phyloP scores from a whole-genome alignment of 2,329 filamentous ascomycete species.

The Myriosclerotinia scirpicola region DNA sequence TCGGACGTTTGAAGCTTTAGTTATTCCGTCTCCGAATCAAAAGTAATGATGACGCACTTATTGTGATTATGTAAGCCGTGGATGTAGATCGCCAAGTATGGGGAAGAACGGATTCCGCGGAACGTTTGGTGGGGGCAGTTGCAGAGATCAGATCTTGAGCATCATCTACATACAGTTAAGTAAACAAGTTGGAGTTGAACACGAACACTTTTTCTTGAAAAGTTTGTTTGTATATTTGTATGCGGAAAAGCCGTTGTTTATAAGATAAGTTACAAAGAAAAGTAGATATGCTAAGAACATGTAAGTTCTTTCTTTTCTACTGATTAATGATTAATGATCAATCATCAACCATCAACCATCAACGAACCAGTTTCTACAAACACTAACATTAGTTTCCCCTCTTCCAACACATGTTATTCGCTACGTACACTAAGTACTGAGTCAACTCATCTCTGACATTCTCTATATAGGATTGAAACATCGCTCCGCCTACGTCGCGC shows the following conservation, averaged over 20 bases:
- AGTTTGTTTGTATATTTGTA: background rate
- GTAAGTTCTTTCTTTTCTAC: slow-evolving; percentile 14
- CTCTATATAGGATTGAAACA: slow-evolving; percentile 66
- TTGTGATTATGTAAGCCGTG: slow-evolving; percentile 6
- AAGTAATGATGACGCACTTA: background rate
- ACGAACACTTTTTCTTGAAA: background rate
- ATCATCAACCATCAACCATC: no score
- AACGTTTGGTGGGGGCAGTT: slow-evolving; percentile 6
- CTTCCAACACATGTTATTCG: background rate
- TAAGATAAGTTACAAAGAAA: background rate
- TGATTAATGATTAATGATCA: background rate
- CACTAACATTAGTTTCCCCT: background rate
- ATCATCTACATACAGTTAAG: background rate
- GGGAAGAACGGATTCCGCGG: background rate
- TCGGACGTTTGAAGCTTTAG: background rate
- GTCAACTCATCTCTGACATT: background rate
- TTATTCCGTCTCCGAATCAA: background rate
- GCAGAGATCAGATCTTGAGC: background rate
- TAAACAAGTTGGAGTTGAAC: background rate
- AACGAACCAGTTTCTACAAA: background rate
- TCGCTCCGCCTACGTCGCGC: slow-evolving; percentile 77
- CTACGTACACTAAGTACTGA: no score
- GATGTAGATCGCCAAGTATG: background rate
- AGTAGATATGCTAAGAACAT: slow-evolving; percentile 24
- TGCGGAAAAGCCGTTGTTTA: background rate